Evolutionary conservation across 163 green algal genomes (phyloP), one percentile per base, ranked within the genome.

Genomic region (Volvox carteri): DNA sequence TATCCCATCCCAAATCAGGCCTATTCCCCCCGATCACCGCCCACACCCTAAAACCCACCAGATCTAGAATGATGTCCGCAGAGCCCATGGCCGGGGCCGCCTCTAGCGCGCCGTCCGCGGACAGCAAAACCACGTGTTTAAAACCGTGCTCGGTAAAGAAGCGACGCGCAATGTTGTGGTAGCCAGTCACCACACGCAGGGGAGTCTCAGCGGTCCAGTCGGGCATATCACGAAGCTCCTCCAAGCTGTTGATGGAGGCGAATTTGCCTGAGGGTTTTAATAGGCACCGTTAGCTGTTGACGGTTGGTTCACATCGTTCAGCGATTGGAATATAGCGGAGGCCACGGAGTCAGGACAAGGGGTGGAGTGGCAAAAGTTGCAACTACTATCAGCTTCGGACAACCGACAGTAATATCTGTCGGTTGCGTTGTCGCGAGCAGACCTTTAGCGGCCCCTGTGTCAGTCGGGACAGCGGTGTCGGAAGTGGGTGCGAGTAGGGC

Each of bases 41-140:
- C 52, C 16, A 0, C 33, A 41, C 52, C 6, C 2, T 12, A 76
- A n/a, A 78, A 88, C 92, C 95, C 67, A 99, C 97, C 60, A 99
- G 95, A 92, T 99, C 98, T 35, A 99, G 94, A 85, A 99, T 99
- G 84, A 99, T 99, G 94, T 99, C 98, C 28, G 98, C 98, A 33
- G 92, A 97, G 67, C 98, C 98, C 98, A 99, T 99, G 50, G 97
- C 96, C 7, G 98, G 98, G 1, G 97, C 97, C 8, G 98, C 98
- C 92, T 99, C 98, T 80, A 99, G 89, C 39, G 92, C 92, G 5
- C 95, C 97, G 86, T 99, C 97, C 12, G 96, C 97, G 28, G 90
- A 95, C n/a, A 98, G 91, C 86, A 99, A 91, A 50, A 94, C 92
- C 23, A 99, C 96, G 91, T 99, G 93, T 90, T 97, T 89, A 86